Conservation (phyloP, 2,329 filamentous ascomycete genomes). For the Colletotrichum liaoningense region DNA sequence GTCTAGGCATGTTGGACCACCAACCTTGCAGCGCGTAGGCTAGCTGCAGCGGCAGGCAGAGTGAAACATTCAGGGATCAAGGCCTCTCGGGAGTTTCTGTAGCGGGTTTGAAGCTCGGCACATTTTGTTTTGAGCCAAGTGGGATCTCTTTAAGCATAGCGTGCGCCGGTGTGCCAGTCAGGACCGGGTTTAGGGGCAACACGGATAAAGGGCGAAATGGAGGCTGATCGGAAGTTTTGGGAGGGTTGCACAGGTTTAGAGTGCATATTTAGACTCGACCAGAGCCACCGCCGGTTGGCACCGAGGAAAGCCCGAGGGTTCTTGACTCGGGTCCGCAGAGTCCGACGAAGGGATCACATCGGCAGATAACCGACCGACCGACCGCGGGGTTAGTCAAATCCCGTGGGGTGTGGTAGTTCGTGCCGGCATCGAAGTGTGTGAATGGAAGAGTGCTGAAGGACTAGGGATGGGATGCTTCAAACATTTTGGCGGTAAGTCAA, state of each 20-base stretch:
- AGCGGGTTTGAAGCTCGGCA: conserved; percentile 3
- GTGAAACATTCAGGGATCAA: conserved; percentile 25
- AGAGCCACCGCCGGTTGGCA: not conserved
- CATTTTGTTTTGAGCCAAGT: not conserved
- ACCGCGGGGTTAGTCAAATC: not conserved
- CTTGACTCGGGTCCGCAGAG: not conserved
- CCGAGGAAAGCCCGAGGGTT: conserved; percentile 8
- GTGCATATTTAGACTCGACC: not conserved
- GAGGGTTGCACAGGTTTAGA: not conserved
- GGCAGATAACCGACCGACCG: not conserved
- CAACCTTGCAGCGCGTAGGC: not conserved
- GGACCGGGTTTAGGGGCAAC: not conserved
- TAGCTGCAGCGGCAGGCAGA: not conserved
- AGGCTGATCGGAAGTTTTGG: not conserved
- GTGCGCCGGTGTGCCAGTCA: not conserved
- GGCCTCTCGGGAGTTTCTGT: conserved; percentile 10
- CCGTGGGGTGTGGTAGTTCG: not conserved
- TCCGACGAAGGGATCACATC: not conserved
- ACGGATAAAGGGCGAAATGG: not conserved
- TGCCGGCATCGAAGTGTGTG: no score
- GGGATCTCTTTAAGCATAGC: not conserved
- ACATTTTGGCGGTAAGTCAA: not conserved
- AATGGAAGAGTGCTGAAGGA: not conserved
- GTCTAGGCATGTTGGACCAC: not conserved
- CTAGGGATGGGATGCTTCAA: not conserved